Percentiles rank a stretch among this genome's conserved stretches.
Evolutionary conservation across 331 rosid species (phyloP).

Genomic region (Pyrus hybrid): DNA sequence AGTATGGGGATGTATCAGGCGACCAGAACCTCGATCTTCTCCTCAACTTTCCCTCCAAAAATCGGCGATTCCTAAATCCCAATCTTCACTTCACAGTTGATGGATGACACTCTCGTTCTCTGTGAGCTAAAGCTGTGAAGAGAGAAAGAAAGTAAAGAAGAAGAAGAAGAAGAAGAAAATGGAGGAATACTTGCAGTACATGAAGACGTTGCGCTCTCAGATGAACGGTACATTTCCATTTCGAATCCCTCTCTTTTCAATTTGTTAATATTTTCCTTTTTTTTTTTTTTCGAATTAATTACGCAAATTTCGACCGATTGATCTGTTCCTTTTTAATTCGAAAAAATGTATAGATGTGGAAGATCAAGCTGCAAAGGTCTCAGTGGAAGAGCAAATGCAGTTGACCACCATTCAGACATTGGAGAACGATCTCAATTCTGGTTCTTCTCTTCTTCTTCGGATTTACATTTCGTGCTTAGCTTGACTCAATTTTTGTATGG

Average conservation of each 20-base stretch:
- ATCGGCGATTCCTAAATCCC: neutral
- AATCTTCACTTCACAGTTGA: neutral
- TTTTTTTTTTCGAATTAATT: neutral
- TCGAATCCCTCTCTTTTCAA: neutral
- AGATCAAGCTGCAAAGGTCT: constrained; percentile 79
- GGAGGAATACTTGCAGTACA: constrained; percentile 80
- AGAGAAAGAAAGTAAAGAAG: too few relatives aligned
- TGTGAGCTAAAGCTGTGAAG: neutral
- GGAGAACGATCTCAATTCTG: constrained; percentile 55
- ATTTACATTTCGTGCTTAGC: neutral
- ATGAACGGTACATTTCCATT: constrained; percentile 57
- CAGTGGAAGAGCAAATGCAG: constrained; percentile 72
- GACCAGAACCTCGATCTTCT: neutral
- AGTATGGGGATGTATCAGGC: neutral
- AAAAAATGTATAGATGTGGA: constrained; percentile 47
- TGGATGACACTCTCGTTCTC: neutral
- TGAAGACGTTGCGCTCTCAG: constrained; percentile 81
- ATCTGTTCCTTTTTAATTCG: neutral
- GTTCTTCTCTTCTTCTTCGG: constrained; percentile 17
- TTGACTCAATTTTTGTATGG: neutral
- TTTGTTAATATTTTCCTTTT: neutral
- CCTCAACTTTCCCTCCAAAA: constrained; percentile 4
- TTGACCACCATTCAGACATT: constrained; percentile 48
- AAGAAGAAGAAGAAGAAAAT: constrained; percentile 16
- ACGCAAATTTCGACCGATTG: neutral